Conservation (phyloP, 176 grass and related monocot species). For the Musa troglodytarum region DNA sequence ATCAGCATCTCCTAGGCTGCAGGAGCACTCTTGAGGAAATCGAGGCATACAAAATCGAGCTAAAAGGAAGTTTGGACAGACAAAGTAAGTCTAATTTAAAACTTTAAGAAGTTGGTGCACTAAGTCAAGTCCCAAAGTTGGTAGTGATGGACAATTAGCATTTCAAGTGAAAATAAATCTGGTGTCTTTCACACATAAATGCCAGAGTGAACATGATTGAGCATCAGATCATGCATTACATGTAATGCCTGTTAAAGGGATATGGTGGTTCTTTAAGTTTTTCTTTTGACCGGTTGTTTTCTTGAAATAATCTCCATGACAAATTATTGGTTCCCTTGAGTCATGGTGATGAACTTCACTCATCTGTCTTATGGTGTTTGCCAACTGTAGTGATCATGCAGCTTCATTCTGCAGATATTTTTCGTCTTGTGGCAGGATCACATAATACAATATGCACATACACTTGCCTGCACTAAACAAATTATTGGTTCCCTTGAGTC, state of each 20-base stretch:
- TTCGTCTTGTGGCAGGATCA: neutral
- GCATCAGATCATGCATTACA: neutral
- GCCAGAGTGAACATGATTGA: neutral
- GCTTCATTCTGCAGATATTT: neutral
- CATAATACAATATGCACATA: neutral
- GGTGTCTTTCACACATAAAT: neutral
- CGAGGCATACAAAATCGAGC: slow-evolving; percentile 64
- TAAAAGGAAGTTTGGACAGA: slow-evolving; percentile 60
- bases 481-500: neutral
- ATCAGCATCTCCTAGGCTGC: slow-evolving; percentile 57
- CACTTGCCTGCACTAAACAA: neutral
- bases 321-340: neutral
- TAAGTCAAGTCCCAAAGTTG: neutral
- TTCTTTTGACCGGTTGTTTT: neutral
- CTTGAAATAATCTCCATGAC: neutral
- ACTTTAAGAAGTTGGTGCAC: neutral
- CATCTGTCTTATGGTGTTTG: too few species aligned
- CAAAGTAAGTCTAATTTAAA: slow-evolving; percentile 59
- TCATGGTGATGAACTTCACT: too few species aligned
- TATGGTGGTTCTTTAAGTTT: neutral
- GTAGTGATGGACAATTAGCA: neutral
- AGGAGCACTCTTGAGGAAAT: slow-evolving; percentile 55
- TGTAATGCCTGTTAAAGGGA: neutral
- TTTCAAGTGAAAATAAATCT: neutral
- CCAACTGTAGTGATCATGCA: too few species aligned